Evolutionary conservation across 2,329 filamentous ascomycete genomes (phyloP).

Genomic region (Fusarium sp.): DNA sequence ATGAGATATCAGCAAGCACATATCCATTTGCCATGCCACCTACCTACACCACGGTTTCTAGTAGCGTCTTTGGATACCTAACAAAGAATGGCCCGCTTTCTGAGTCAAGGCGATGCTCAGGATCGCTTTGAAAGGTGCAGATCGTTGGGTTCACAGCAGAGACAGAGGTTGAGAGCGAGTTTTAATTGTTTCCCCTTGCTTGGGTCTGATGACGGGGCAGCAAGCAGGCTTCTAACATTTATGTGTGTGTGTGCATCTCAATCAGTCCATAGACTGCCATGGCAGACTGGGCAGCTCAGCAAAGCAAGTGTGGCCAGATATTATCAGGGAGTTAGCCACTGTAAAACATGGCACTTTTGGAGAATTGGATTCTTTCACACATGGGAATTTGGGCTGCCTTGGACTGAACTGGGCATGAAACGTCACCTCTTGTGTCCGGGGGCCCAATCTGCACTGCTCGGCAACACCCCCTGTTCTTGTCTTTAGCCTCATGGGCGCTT

Average conservation of each 20-base stretch:
- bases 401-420: constrained; percentile 1
- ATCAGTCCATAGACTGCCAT: not conserved
- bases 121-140: not conserved
- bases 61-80: constrained; percentile 2
- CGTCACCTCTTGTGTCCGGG: constrained; percentile 19
- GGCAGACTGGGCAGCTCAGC: not conserved
- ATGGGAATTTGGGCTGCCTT: constrained; percentile 25
- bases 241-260: not conserved
- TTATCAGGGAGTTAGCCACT: not conserved
- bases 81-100: constrained; percentile 19
- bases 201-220: constrained; percentile 24
- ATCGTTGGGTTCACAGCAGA: not conserved
- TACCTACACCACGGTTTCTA: not conserved
- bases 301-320: not conserved
- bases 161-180: constrained; percentile 1
- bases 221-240: not conserved
- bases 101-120: constrained; percentile 9
- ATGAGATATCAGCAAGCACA: constrained; percentile 2
- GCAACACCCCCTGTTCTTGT: constrained; percentile 13
- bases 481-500: not conserved
- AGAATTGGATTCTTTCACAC: constrained; percentile 27
- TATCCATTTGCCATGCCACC: not conserved
- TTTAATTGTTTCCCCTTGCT: constrained; percentile 15
- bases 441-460: not conserved
- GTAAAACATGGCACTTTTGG: constrained; percentile 35